Base-by-base conservation (phyloP, 257 asterid species). In the Echium plantagineum region DNA sequence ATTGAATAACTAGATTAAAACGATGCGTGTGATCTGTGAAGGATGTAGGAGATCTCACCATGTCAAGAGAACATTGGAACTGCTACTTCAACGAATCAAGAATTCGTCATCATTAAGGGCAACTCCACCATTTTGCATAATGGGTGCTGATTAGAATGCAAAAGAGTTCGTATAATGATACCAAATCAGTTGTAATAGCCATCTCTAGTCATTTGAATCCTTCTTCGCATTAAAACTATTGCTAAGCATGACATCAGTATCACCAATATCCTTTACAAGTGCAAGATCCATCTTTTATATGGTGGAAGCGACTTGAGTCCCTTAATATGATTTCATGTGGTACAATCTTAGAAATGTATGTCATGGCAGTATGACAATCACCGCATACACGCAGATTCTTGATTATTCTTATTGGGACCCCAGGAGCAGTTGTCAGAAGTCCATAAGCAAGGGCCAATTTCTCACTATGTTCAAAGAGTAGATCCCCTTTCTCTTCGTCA, bases 271-370 rank as follows among this genome's bases (percentile, higher is more conserved):
- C 57, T 52, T 21, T n/a, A 52, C 57, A 52, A 15, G 57, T 8
- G 57, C 57, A 52, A 52, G 57, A 52, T 21, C 57, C 57, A 21
- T 52, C 4, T 21, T 52, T 52, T 17, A 52, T 17, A 17, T 52
- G 57, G 17, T 52, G 57, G 57, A 52, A 52, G 21, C 57, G 57
- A 52, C 57, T 52, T 52, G 57, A 52, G 24, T 52, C 57, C 57
- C 57, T 52, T 9, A 52, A 52, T 52, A 52, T 52, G 24, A 52
- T 52, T 52, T 52, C 57, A 52, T 52, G 57, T 17, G 20, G 21
- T 52, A 52, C 57, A 52, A 52, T 52, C 20, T 52, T 52, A 52
- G 57, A 52, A 17, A 52, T 52, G 13, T 16, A 52, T 52, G 57
- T 52, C 20, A 52, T 52, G 24, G 57, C 57, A 52, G 57, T 52